Evolutionary conservation across 495 filamentous ascomycete species (phyloP).

Genomic region (Melanomma pulvis-pyrius): DNA sequence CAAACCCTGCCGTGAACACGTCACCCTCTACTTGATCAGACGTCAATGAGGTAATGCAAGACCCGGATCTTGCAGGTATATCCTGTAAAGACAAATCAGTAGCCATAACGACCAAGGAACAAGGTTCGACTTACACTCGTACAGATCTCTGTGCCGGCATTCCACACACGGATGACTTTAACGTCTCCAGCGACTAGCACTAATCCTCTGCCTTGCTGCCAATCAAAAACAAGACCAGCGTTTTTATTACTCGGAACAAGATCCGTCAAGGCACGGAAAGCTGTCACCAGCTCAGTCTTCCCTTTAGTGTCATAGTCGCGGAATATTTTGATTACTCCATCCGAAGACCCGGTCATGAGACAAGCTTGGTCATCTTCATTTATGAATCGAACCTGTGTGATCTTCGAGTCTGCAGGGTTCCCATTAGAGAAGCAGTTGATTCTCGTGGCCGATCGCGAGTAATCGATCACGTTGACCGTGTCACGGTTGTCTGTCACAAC

Average conservation of each 20-base stretch:
- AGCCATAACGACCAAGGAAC: neutral
- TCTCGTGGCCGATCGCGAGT: conserved; percentile 66
- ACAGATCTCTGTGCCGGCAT: conserved; percentile 90
- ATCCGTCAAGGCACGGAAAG: conserved; percentile 90
- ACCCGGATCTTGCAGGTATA: conserved; percentile 92
- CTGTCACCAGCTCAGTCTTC: conserved; percentile 81
- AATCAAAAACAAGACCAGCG: conserved; percentile 93
- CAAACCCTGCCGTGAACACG: conserved; percentile 93
- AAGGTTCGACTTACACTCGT: conserved; percentile 58
- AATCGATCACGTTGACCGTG: conserved; percentile 87
- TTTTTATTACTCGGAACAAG: conserved; percentile 89
- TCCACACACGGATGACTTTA: conserved; percentile 93
- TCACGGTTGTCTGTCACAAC: conserved; percentile 93
- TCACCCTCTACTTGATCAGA: conserved; percentile 97
- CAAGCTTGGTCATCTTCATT: conserved; percentile 98
- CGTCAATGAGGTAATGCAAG: conserved; percentile 91
- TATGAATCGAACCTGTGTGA: conserved; percentile 93
- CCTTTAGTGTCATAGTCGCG: conserved; percentile 77
- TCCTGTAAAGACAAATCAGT: conserved; percentile 53
- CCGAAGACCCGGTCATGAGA: conserved; percentile 90
- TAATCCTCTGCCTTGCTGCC: conserved; percentile 96
- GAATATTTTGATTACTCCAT: conserved; percentile 93
- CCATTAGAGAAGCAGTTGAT: conserved; percentile 89
- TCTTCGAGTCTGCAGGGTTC: conserved; percentile 86
- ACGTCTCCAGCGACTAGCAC: conserved; percentile 95